Conservation (phyloP, 495 filamentous ascomycete genomes). For the Penicillium verhagenii region DNA sequence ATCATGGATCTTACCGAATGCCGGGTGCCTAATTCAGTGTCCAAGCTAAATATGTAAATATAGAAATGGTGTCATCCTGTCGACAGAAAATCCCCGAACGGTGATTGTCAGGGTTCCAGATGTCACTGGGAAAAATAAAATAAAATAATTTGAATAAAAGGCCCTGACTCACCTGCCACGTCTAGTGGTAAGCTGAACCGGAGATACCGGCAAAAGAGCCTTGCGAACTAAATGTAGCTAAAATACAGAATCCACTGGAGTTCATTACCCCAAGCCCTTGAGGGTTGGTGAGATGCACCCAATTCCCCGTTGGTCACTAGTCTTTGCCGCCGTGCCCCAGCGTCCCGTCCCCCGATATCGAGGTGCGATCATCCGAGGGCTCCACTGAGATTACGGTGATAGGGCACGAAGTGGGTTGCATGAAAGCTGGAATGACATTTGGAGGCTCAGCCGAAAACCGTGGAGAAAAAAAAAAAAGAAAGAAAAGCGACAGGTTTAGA, state of each 20-base stretch:
- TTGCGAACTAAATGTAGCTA: too few species aligned
- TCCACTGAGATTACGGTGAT: background rate
- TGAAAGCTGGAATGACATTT: background rate
- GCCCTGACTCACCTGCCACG: background rate
- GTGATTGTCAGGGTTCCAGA: constrained; percentile 6
- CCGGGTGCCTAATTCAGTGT: background rate
- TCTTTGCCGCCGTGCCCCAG: background rate
- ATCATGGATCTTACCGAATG: background rate
- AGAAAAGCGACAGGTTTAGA: background rate
- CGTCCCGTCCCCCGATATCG: constrained; percentile 11
- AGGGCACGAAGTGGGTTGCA: background rate
- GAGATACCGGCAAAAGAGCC: background rate
- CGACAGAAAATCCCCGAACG: background rate
- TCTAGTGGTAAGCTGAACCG: background rate
- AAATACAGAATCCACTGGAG: too few species aligned
- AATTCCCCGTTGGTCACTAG: constrained; percentile 3
- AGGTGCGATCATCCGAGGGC: constrained; percentile 5
- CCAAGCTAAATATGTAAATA: background rate
- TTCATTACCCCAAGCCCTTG: too few species aligned
- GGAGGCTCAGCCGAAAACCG: too few species aligned
- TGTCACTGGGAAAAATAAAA: too few species aligned
- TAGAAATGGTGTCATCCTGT: background rate
- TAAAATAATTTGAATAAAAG: too few species aligned
- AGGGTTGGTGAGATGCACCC: background rate
- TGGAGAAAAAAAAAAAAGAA: background rate